Evolutionary conservation across 164 flowering plant species (phyloP).

Genomic region (Magnolia sinica): DNA sequence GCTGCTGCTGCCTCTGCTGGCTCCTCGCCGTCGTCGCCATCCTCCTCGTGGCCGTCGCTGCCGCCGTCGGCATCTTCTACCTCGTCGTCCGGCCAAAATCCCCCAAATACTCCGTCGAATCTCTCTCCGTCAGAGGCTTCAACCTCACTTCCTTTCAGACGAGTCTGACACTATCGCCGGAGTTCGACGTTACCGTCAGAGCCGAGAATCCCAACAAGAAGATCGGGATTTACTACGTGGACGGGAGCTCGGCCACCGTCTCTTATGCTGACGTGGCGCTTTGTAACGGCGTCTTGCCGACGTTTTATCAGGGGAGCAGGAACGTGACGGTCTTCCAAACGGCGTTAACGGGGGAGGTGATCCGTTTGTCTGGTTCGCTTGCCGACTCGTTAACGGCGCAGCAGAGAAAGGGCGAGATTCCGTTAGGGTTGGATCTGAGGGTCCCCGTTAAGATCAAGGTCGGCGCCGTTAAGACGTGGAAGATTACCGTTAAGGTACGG

Average conservation of each 20-base stretch:
- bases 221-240: constrained; percentile 59
- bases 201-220: constrained; percentile 67
- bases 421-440: constrained; percentile 44
- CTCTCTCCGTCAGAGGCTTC: constrained; percentile 48
- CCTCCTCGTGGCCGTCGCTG: constrained; percentile 36
- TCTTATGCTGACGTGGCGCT: constrained; percentile 36
- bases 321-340: constrained; percentile 61
- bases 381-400: constrained; percentile 19
- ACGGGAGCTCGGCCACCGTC: constrained; percentile 45
- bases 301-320: constrained; percentile 60
- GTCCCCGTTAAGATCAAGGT: constrained; percentile 68
- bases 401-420: constrained; percentile 36
- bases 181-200: constrained; percentile 49
- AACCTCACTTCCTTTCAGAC: constrained; percentile 36
- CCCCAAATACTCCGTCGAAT: constrained; percentile 49
- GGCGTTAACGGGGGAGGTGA: constrained; percentile 40
- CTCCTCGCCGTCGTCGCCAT: constrained; percentile 22
- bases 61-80: constrained; percentile 61
- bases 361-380: constrained; percentile 30
- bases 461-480: constrained; percentile 74
- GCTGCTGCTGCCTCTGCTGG: constrained; percentile 51
- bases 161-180: constrained; percentile 45
- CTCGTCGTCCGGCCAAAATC: constrained; percentile 57
- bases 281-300: constrained; percentile 53
- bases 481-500: constrained; percentile 50